Evolutionary conservation across 2,329 filamentous ascomycete species (phyloP).

Genomic region (Teratosphaeria pseudoeucalypti): DNA sequence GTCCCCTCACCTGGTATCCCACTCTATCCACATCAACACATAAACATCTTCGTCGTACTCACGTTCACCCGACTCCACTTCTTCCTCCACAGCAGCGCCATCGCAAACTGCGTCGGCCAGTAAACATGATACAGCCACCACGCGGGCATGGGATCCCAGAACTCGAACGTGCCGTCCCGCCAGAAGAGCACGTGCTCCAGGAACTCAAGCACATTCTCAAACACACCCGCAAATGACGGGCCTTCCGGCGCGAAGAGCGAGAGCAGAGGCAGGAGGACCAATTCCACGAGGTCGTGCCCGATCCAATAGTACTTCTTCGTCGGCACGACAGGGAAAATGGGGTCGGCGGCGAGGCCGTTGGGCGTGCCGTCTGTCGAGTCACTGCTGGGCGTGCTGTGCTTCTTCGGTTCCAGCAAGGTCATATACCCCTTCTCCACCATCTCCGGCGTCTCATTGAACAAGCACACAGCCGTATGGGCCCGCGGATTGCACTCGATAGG

Average conservation of each 20-base stretch:
- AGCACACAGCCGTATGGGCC: constrained; percentile 55
- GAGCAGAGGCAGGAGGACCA: constrained; percentile 40
- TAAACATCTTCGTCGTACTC: constrained; percentile 53
- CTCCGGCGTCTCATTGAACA: constrained; percentile 42
- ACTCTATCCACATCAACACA: constrained; percentile 13
- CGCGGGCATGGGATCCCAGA: constrained; percentile 41
- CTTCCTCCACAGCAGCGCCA: constrained; percentile 34
- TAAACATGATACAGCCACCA: constrained; percentile 45
- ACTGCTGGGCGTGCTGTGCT: constrained; percentile 12
- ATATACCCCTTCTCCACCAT: constrained; percentile 43
- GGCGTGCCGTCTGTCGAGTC: constrained; percentile 5
- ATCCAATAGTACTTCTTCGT: constrained; percentile 49
- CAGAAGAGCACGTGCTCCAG: constrained; percentile 34
- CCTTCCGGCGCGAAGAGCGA: constrained; percentile 24
- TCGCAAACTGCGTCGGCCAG: constrained; percentile 43
- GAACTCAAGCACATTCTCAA: constrained; percentile 25
- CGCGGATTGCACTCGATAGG: constrained; percentile 64
- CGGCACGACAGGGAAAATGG: constrained; percentile 7
- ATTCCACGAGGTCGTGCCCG: constrained; percentile 52
- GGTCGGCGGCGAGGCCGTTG: constrained; percentile 6
- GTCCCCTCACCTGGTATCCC: no score
- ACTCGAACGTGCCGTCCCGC: constrained; percentile 40
- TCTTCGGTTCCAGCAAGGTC: constrained; percentile 29
- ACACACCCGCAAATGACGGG: constrained; percentile 13
- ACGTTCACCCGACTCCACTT: constrained; percentile 59